Evolutionary conservation across 768 basidiomycete species (phyloP).

Genomic region (Imleria badia): DNA sequence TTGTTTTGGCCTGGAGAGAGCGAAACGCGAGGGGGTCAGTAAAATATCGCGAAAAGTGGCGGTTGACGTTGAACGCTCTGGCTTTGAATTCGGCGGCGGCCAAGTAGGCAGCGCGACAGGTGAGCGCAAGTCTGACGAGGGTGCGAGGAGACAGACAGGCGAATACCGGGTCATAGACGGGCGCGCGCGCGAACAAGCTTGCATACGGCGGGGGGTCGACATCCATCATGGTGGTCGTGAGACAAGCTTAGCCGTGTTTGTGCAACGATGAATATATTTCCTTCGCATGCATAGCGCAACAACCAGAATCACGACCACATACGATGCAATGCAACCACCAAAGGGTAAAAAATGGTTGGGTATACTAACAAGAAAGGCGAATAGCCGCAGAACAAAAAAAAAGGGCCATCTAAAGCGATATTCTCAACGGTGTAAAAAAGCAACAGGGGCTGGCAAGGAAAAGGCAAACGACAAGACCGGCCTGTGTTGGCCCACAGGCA

Average conservation of each 20-base stretch:
- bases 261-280: constrained; percentile 13
- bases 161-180: constrained; percentile 23
- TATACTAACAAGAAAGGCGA: constrained; percentile 22
- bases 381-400: neutral
- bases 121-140: constrained; percentile 23
- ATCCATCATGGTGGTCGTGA: too few relatives aligned
- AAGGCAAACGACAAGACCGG: constrained; percentile 28
- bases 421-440: neutral
- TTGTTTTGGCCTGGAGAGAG: constrained; percentile 41
- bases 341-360: constrained; percentile 16
- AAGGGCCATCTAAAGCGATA: constrained; percentile 4
- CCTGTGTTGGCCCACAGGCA: constrained; percentile 20
- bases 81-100: constrained; percentile 21
- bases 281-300: constrained; percentile 26
- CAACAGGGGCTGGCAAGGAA: neutral
- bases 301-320: constrained; percentile 27
- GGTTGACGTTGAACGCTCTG: constrained; percentile 37
- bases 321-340: constrained; percentile 10
- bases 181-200: constrained; percentile 14
- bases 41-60: constrained; percentile 39
- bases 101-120: constrained; percentile 17
- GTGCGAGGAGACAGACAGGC: constrained; percentile 23
- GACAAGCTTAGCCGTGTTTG: too few relatives aligned
- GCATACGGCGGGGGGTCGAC: neutral
- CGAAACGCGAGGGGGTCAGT: constrained; percentile 40